Evolutionary conservation across 768 basidiomycete species (phyloP).

Genomic region (Tricholoma terreum): DNA sequence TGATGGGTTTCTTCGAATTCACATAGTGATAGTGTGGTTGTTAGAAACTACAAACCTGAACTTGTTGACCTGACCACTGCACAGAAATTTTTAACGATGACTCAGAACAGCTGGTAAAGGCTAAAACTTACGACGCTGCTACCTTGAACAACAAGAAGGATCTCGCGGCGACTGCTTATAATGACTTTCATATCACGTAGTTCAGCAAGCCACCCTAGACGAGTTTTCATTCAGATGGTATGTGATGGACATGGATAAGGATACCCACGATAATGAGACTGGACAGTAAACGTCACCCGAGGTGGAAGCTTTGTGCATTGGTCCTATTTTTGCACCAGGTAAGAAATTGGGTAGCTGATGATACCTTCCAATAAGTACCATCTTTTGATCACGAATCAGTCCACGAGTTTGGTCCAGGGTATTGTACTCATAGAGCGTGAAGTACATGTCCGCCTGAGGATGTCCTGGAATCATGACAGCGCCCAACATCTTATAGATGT

Average conservation of each 20-base stretch:
- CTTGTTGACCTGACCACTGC: too few species aligned
- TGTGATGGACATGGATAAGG: background rate
- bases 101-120: too few species aligned
- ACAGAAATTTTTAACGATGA: too few species aligned
- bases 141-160: conserved; percentile 49
- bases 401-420: conserved; percentile 48
- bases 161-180: conserved; percentile 42
- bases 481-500: conserved; percentile 43
- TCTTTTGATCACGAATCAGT: conserved; percentile 59
- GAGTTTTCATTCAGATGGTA: background rate
- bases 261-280: conserved; percentile 48
- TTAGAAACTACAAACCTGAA: too few species aligned
- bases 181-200: conserved; percentile 59
- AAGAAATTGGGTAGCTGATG: too few species aligned
- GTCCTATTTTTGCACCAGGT: conserved; percentile 17
- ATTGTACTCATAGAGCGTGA: conserved; percentile 42
- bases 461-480: conserved; percentile 45
- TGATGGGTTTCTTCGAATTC: too few species aligned
- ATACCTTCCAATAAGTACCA: too few species aligned
- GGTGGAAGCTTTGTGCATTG: conserved; percentile 61
- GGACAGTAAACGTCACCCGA: conserved; percentile 59
- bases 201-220: conserved; percentile 35
- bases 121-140: conserved; percentile 48
- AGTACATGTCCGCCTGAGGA: conserved; percentile 51
- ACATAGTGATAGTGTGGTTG: too few species aligned